These are phyloP conservation scores for Ballota nigra DNA, from an alignment of 257 asterid species.

Conservation along the genomic window DNA sequence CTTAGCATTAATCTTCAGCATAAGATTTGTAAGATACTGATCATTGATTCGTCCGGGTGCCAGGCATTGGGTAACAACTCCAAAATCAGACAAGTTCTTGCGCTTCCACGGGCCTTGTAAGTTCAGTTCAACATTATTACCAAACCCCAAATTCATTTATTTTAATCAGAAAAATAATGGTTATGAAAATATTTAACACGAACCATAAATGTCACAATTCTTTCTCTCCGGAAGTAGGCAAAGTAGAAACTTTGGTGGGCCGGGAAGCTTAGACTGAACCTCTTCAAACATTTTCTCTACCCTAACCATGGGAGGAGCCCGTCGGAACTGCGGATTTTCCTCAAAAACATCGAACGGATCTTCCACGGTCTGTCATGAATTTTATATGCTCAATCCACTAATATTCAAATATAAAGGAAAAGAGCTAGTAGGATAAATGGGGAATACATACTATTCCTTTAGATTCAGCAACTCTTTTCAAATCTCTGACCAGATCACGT, in stretches of 20 bases:
- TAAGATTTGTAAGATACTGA: slow-evolving; percentile 72
- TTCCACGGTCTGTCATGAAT: slow-evolving; percentile 47
- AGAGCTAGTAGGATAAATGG: neutral
- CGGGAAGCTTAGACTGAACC: slow-evolving; percentile 65
- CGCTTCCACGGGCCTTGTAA: slow-evolving; percentile 84
- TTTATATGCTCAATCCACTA: neutral
- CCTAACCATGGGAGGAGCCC: slow-evolving; percentile 67
- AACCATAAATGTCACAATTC: slow-evolving; percentile 79
- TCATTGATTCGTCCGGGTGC: slow-evolving; percentile 72
- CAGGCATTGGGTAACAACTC: slow-evolving; percentile 81
- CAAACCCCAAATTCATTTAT: neutral
- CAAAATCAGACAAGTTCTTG: slow-evolving; percentile 69
- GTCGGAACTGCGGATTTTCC: slow-evolving; percentile 56
- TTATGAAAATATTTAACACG: slow-evolving; percentile 21
- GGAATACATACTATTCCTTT: slow-evolving; percentile 77
- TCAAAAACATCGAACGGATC: slow-evolving; percentile 53
- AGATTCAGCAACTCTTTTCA: slow-evolving; percentile 54
- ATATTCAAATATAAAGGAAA: neutral
- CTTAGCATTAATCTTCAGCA: slow-evolving; percentile 87
- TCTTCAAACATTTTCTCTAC: slow-evolving; percentile 81
- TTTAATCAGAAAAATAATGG: neutral
- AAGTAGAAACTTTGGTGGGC: slow-evolving; percentile 71
- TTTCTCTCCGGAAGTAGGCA: slow-evolving; percentile 85
- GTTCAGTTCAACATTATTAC: neutral
- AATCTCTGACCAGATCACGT: slow-evolving; percentile 50